Base-by-base conservation (phyloP, 768 basidiomycete genomes). In the Tylopilus balloui region DNA sequence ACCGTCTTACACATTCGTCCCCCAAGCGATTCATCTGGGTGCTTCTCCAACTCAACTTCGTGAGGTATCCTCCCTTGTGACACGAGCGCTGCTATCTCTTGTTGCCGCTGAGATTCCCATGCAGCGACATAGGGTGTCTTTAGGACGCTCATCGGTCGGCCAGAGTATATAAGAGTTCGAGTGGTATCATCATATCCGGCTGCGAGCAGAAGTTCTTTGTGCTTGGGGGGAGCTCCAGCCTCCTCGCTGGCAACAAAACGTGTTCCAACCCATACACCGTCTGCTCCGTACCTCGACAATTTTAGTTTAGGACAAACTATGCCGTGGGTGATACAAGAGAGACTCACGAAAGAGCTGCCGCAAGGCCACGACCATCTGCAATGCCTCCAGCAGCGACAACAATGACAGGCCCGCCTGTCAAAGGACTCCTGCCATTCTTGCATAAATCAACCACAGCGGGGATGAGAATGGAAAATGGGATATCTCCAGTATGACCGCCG, bases 311-410 rank as follows among this genome's bases (percentile, higher is more conserved):
- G 24, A 42, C 50, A 19, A 48, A 34, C 17, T 19, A 9, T 3
- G 21, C 14, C 11, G 7, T 31, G 39, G 19, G 15, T 12, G 13
- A 37, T 7, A 20, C 5, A 8, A 20, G 20, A 34, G 14, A 39
- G 20, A 56, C 71, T 51, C 69, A 86, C 79, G 84, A 75, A 48
- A 89, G 78, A 24, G 86, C 70, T 15, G 82, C 86, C 13, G 90
- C 88, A 14, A 92, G 75, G 28, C 88, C 86, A 28, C 88, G 79
- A 12, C 90, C 90, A 57, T 91, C 88, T 19, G 86, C 80, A 50
- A 92, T 84, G 38, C 86, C 91, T 27, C 91, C 91, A 3, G 90
- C 90, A 2, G 88, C 91, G 14, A 93, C 81, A 28, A 92, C 87
- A 19, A 84, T 56, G 45, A 93, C 69, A 23, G 84, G 81, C 52